Evolutionary conservation across 2,329 filamentous ascomycete species (phyloP).

Genomic region (Clarireedia homoeocarpa): DNA sequence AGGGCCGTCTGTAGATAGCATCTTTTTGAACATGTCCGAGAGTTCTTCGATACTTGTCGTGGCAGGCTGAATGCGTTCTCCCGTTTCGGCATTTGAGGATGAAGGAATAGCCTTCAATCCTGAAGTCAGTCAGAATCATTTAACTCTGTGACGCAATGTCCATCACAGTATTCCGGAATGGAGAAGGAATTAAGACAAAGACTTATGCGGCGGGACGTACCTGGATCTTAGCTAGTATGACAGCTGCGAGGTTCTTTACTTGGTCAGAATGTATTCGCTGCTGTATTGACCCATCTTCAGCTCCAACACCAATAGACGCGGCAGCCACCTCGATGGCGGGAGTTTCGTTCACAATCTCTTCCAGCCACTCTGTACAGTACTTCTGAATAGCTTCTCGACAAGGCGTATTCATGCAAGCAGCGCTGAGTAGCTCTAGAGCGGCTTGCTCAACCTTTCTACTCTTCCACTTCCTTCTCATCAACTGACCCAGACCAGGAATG

Average conservation of each 20-base stretch:
- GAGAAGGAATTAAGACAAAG: neutral
- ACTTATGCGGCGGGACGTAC: conserved; percentile 36
- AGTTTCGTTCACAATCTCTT: conserved; percentile 71
- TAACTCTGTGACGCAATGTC: conserved; percentile 16
- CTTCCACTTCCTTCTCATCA: conserved; percentile 76
- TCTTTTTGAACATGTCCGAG: conserved; percentile 54
- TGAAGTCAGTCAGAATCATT: conserved; percentile 29
- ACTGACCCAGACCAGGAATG: conserved; percentile 63
- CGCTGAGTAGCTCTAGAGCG: conserved; percentile 82
- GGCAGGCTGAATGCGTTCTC: conserved; percentile 39
- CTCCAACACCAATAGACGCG: conserved; percentile 4
- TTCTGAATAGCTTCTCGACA: conserved; percentile 80
- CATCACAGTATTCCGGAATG: conserved; percentile 9
- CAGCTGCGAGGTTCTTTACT: conserved; percentile 60
- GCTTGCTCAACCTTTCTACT: conserved; percentile 80
- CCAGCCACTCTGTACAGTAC: conserved; percentile 80
- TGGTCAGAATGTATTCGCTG: conserved; percentile 45
- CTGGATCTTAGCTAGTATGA: conserved; percentile 66
- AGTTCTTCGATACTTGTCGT: conserved; percentile 59
- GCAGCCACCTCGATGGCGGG: conserved; percentile 38
- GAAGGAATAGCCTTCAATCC: conserved; percentile 29
- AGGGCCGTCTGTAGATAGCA: conserved; percentile 53
- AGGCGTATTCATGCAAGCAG: conserved; percentile 75
- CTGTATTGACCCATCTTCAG: conserved; percentile 27
- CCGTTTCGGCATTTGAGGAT: conserved; percentile 20